Evolutionary conservation across 2,329 filamentous ascomycete genomes (phyloP).

Genomic region (Fusarium zealandicum): DNA sequence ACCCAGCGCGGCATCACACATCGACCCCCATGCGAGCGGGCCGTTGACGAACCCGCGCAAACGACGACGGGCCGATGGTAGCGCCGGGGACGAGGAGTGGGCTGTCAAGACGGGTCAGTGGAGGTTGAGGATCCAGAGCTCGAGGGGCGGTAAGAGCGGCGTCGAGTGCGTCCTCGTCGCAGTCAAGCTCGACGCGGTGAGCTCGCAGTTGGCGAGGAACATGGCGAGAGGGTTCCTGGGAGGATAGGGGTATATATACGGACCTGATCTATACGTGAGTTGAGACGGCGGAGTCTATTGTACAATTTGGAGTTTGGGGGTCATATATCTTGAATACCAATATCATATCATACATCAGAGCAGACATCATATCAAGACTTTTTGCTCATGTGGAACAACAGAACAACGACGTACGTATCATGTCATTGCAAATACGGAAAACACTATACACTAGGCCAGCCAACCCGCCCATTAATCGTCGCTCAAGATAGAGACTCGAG

Average conservation of each 20-base stretch:
- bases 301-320: background rate
- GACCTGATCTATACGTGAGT: background rate
- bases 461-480: slow-evolving; percentile 18
- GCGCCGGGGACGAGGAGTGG: slow-evolving; percentile 58
- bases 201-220: slow-evolving; percentile 72
- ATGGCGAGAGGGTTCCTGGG: slow-evolving; percentile 67
- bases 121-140: slow-evolving; percentile 70
- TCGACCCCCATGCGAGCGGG: slow-evolving; percentile 42
- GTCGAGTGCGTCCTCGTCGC: slow-evolving; percentile 77
- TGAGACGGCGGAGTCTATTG: background rate
- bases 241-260: slow-evolving; percentile 15
- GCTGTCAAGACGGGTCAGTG: slow-evolving; percentile 74
- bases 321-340: background rate
- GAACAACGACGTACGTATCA: slow-evolving; percentile 6
- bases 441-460: slow-evolving; percentile 9
- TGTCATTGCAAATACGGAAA: slow-evolving; percentile 17
- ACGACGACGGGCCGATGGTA: slow-evolving; percentile 52
- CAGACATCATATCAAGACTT: background rate
- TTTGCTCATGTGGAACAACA: background rate
- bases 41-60: slow-evolving; percentile 52
- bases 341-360: background rate
- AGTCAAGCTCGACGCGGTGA: slow-evolving; percentile 78
- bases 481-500: slow-evolving; percentile 7
- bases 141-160: slow-evolving; percentile 56
- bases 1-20: slow-evolving; percentile 38